Percentiles rank a stretch among this genome's conserved stretches.
Conservation (phyloP, 345 rosid species). For the Camelina neglecta region DNA sequence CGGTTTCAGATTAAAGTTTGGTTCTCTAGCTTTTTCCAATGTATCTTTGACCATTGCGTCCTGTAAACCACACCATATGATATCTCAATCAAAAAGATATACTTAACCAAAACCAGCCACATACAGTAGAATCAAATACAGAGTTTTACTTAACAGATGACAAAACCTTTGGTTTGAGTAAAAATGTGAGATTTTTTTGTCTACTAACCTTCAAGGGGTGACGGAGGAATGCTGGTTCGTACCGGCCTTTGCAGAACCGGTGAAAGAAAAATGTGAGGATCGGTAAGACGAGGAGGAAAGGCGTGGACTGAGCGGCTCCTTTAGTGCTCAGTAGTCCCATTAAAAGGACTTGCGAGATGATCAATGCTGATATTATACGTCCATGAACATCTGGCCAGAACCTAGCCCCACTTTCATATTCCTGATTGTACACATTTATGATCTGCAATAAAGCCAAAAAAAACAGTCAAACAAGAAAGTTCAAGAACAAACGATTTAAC, state of each 20-base stretch:
- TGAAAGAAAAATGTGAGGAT: slow-evolving; percentile 79
- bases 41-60: slow-evolving; percentile 97
- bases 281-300: slow-evolving; percentile 75
- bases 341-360: slow-evolving; percentile 78
- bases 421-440: slow-evolving; percentile 91
- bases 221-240: slow-evolving; percentile 74
- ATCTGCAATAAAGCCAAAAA: slow-evolving; percentile 49
- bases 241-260: slow-evolving; percentile 76
- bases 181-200: neutral
- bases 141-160: neutral
- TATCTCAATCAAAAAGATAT: neutral
- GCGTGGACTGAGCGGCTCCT: slow-evolving; percentile 67
- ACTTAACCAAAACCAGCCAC: neutral
- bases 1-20: slow-evolving; percentile 65
- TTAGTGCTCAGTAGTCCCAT: slow-evolving; percentile 81
- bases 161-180: neutral
- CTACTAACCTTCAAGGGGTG: slow-evolving; percentile 75
- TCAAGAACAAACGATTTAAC: slow-evolving; percentile 6
- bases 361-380: slow-evolving; percentile 69
- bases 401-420: slow-evolving; percentile 87
- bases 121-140: too few relatives aligned
- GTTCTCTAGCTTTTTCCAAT: slow-evolving; percentile 79
- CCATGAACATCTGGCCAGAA: slow-evolving; percentile 98
- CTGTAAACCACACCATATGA: slow-evolving; percentile 47
- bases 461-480: neutral